Base-by-base conservation (phyloP, 495 filamentous ascomycete species). In the Articulospora tetracladia region DNA sequence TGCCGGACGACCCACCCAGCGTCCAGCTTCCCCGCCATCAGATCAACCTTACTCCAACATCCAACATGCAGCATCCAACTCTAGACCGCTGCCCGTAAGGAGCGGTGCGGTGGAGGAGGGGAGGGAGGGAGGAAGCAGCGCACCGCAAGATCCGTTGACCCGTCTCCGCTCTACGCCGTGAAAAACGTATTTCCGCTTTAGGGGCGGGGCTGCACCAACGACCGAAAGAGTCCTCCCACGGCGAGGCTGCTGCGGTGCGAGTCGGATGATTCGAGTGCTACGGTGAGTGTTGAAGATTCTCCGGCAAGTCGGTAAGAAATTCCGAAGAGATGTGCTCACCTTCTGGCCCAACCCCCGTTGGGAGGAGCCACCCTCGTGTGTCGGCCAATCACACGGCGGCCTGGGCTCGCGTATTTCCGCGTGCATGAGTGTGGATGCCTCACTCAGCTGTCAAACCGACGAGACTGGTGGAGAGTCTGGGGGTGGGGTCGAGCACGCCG, bases 231-330 rank as follows among this genome's bases (percentile, higher is more conserved):
- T 7, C 48, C 22, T 24, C 25, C 12, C 25, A 24, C 10, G 25
- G 50, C 50, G 23, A 30, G 17, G 25, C 22, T 28, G 50, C 22
- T 17, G 48, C 30, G 23, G 26, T 28, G 1, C 15, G 3, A 26
- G 25, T 26, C 50, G 13, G 26, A 53, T 30, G 25, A 53, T 30
- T 53, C 50, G 50, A 53, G 22, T 17, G 24, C 4, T n/a, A n/a
- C n/a, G n/a, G n/a, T n/a, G n/a, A 17, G 8, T 7, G 30, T 62
- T 47, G 26, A 57, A 52, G 60, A 62, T 44, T 22, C 47, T 47
- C 52, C 56, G 61, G 61, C 24, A 64, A 28, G 13, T 55, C 61
- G 61, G 61, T 64, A 52, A 36, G 32, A 57, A 52, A 56, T 50
- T 59, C 61, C 61, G 61, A 32, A 24, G 22, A 24, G n/a, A 22